These are phyloP conservation scores for Celoporthe dispersa DNA, from an alignment of 2,329 filamentous ascomycete species.

Conservation along the genomic window DNA sequence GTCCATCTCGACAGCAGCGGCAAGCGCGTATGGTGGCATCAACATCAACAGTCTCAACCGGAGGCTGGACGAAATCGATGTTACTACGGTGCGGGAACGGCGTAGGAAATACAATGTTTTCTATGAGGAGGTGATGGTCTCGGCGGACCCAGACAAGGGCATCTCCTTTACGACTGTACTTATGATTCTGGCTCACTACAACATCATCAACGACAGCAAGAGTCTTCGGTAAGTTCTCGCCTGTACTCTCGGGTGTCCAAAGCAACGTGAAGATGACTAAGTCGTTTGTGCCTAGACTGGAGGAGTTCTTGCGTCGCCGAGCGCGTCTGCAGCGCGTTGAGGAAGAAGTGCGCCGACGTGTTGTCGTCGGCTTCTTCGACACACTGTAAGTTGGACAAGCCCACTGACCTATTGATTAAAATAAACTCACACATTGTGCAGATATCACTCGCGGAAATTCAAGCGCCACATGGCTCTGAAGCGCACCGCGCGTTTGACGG, in stretches of 20 bases:
- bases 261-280: conserved; percentile 35
- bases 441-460: conserved; percentile 84
- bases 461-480: conserved; percentile 75
- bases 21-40: conserved; percentile 61
- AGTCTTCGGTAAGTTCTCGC: conserved; percentile 72
- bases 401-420: not conserved
- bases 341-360: conserved; percentile 87
- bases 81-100: conserved; percentile 73
- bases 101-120: conserved; percentile 89
- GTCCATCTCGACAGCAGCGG: conserved; percentile 55
- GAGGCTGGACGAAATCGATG: conserved; percentile 74
- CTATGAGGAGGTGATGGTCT: conserved; percentile 94
- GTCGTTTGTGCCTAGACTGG: conserved; percentile 61
- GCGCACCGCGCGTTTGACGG: conserved; percentile 75
- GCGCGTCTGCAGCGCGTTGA: conserved; percentile 92
- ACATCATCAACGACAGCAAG: conserved; percentile 97
- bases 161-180: conserved; percentile 91
- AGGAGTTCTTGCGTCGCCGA: conserved; percentile 90
- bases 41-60: conserved; percentile 77
- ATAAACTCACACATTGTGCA: conserved; percentile 33
- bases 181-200: conserved; percentile 97
- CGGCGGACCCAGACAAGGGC: conserved; percentile 84
- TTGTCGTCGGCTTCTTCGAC: conserved; percentile 94
- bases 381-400: conserved; percentile 65
- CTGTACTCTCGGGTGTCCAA: not conserved